These are phyloP conservation scores for Fusarium papillatum DNA, from an alignment of 2,329 filamentous ascomycete genomes.

Conservation along the genomic window DNA sequence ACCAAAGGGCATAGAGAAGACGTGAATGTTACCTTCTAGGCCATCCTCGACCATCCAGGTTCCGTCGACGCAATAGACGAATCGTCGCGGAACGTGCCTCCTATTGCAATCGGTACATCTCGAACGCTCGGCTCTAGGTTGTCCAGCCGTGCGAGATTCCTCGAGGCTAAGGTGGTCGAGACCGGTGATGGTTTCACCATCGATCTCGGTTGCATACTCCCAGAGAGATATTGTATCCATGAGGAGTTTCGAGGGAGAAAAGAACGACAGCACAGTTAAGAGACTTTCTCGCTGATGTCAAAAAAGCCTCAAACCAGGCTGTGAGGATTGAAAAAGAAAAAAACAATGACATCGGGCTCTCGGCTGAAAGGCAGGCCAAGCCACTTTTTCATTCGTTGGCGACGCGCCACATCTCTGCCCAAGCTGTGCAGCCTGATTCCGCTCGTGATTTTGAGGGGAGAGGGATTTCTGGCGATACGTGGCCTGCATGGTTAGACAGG, in stretches of 20 bases:
- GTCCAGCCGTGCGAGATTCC: not conserved
- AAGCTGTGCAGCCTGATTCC: not conserved
- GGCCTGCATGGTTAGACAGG: no score
- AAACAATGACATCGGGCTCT: not conserved
- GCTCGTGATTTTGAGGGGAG: no score
- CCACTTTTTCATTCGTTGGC: not conserved
- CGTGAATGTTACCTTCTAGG: not conserved
- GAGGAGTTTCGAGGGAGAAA: no score
- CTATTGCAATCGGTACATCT: not conserved
- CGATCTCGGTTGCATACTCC: not conserved
- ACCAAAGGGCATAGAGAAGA: not conserved
- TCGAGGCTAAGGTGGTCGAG: not conserved
- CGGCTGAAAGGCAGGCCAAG: not conserved
- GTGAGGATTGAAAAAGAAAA: not conserved
- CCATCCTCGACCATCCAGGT: not conserved
- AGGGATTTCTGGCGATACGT: no score
- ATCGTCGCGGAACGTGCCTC: not conserved
- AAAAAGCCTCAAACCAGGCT: not conserved
- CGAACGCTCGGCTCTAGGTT: not conserved
- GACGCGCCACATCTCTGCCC: not conserved
- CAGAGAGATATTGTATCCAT: not conserved
- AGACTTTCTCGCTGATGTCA: not conserved
- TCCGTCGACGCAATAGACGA: not conserved
- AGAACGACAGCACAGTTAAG: not conserved
- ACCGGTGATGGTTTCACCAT: not conserved